Evolutionary conservation across 2,329 filamentous ascomycete genomes (phyloP).

Genomic region (Aureobasidium sp.): DNA sequence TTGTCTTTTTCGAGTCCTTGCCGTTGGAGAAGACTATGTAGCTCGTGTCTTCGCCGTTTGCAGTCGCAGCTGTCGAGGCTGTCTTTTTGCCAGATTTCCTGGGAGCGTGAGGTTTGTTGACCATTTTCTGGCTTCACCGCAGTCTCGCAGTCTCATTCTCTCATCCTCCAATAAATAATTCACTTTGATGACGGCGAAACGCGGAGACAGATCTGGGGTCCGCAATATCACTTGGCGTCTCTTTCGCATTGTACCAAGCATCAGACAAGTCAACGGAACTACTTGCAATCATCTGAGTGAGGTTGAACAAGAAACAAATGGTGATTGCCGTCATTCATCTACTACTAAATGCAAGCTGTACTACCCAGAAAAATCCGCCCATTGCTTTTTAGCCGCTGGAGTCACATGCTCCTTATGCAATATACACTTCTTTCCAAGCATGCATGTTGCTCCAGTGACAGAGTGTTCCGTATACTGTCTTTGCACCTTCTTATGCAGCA

Average conservation of each 20-base stretch:
- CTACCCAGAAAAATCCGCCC: background rate
- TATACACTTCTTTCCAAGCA: background rate
- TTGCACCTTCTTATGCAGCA: background rate
- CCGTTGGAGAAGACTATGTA: constrained; percentile 41
- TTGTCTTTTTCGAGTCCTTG: constrained; percentile 37
- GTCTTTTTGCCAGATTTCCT: constrained; percentile 30
- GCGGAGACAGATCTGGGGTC: constrained; percentile 1
- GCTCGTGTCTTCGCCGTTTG: constrained; percentile 39
- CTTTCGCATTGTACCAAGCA: background rate
- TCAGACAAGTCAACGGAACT: background rate
- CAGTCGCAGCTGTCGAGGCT: constrained; percentile 22
- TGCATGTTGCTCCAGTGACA: background rate
- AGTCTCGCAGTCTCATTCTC: background rate
- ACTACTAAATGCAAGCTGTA: background rate
- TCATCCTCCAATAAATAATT: background rate
- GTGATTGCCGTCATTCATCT: background rate
- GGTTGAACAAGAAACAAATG: background rate
- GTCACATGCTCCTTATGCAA: background rate
- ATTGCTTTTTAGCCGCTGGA: background rate
- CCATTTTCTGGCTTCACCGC: constrained; percentile 27
- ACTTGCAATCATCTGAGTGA: background rate
- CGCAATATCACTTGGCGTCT: background rate
- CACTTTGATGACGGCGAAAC: background rate
- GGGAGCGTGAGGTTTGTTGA: constrained; percentile 41
- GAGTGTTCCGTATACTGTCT: background rate